These are phyloP conservation scores for Colletotrichum trifolii DNA, from an alignment of 2,329 filamentous ascomycete species.

Conservation along the genomic window DNA sequence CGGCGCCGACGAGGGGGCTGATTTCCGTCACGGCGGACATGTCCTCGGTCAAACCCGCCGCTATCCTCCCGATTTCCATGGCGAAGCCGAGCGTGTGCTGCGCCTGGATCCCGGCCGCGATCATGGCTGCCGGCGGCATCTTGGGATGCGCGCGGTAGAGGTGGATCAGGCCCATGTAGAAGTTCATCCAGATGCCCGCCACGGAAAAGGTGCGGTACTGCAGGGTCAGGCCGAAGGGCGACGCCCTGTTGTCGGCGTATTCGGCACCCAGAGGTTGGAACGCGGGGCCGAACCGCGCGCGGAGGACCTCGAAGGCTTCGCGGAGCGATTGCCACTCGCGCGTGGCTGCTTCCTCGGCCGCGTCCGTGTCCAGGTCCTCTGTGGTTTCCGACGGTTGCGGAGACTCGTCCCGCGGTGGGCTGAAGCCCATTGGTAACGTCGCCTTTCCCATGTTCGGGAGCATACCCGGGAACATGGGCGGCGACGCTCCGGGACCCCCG, in stretches of 20 bases:
- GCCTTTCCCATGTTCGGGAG: slow-evolving; percentile 64
- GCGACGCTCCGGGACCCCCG: slow-evolving; percentile 45
- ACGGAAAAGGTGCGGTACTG: slow-evolving; percentile 90
- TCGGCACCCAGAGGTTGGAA: slow-evolving; percentile 82
- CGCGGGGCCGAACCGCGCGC: slow-evolving; percentile 73
- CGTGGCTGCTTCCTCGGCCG: slow-evolving; percentile 75
- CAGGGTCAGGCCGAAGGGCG: slow-evolving; percentile 85
- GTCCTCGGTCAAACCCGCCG: slow-evolving; percentile 74
- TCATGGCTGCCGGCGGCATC: slow-evolving; percentile 92
- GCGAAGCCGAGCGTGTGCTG: slow-evolving; percentile 77
- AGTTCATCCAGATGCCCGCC: slow-evolving; percentile 87
- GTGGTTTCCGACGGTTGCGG: slow-evolving; percentile 53
- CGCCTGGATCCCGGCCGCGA: slow-evolving; percentile 83
- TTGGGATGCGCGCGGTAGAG: slow-evolving; percentile 85
- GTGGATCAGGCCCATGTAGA: slow-evolving; percentile 85
- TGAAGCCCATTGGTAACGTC: slow-evolving; percentile 65
- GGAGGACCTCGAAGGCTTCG: slow-evolving; percentile 75
- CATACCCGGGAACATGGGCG: slow-evolving; percentile 65
- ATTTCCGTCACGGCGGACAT: slow-evolving; percentile 66
- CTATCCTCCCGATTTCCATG: slow-evolving; percentile 81
- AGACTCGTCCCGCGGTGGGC: slow-evolving; percentile 57
- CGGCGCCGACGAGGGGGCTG: slow-evolving; percentile 81
- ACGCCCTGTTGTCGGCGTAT: slow-evolving; percentile 66
- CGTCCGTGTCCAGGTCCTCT: slow-evolving; percentile 69
- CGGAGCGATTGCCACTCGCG: slow-evolving; percentile 83